Conservation (phyloP, 495 filamentous ascomycete genomes). For the Penicillium chermesinum region DNA sequence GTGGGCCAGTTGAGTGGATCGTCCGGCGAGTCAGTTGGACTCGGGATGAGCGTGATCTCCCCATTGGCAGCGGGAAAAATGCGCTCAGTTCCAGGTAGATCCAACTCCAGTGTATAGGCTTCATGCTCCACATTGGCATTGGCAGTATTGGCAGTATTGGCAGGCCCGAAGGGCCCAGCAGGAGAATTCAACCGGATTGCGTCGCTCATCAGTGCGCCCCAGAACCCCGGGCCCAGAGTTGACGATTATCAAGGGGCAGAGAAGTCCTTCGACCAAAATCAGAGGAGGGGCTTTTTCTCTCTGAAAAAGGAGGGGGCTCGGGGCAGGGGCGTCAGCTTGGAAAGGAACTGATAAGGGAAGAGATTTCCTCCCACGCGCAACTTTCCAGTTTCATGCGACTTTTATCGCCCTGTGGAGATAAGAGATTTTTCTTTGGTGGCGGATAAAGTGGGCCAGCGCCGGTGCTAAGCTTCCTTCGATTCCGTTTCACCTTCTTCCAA, state of each 20-base stretch:
- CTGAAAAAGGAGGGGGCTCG: not conserved
- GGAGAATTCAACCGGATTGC: not conserved
- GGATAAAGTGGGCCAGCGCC: not conserved
- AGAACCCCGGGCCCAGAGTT: not conserved
- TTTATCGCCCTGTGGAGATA: not conserved
- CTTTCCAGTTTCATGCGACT: too few species aligned
- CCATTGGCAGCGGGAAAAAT: constrained; percentile 11
- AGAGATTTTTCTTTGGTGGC: not conserved
- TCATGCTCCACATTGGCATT: constrained; percentile 4
- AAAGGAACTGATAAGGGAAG: not conserved
- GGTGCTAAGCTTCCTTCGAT: not conserved
- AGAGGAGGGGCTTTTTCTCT: not conserved
- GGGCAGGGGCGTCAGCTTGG: not conserved
- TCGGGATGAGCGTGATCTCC: constrained; percentile 45
- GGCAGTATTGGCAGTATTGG: not conserved
- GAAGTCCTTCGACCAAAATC: not conserved
- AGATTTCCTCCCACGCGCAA: too few species aligned
- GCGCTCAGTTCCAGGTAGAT: constrained; percentile 15
- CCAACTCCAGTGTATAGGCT: not conserved
- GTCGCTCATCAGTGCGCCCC: constrained; percentile 2
- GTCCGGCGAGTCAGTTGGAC: constrained; percentile 45
- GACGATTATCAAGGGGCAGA: not conserved
- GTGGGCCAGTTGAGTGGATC: constrained; percentile 51
- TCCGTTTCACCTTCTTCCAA: not conserved
- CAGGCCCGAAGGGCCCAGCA: constrained; percentile 5